Conservation (phyloP, 2,329 filamentous ascomycete species). For the Ceratocystiopsis brevicomis region DNA sequence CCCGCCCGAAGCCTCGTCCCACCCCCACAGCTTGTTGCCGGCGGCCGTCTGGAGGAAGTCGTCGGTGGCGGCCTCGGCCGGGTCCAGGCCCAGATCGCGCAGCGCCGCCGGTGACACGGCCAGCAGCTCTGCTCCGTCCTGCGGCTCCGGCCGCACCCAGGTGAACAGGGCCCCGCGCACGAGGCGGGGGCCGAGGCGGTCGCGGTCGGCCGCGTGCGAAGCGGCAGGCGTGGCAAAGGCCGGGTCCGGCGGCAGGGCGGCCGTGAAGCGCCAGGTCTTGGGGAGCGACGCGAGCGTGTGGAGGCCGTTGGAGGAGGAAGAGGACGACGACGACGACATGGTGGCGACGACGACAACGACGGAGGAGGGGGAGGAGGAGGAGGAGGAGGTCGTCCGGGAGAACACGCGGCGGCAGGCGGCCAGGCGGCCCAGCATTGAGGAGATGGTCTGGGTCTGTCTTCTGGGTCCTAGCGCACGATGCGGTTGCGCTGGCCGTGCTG, state of each 20-base stretch:
- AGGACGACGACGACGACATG: neutral
- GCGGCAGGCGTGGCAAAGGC: slow-evolving; percentile 60
- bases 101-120: slow-evolving; percentile 64
- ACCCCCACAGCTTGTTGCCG: slow-evolving; percentile 67
- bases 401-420: neutral
- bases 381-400: neutral
- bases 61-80: slow-evolving; percentile 47
- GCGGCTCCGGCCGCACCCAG: slow-evolving; percentile 65
- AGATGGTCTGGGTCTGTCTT: too few species aligned
- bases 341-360: neutral
- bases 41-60: slow-evolving; percentile 63
- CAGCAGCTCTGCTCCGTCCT: slow-evolving; percentile 58
- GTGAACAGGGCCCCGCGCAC: slow-evolving; percentile 78
- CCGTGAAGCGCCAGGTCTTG: slow-evolving; percentile 46
- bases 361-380: too few species aligned
- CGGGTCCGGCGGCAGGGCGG: slow-evolving; percentile 55
- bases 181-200: slow-evolving; percentile 57
- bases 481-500: too few species aligned
- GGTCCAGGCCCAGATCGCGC: slow-evolving; percentile 57
- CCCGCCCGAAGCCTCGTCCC: slow-evolving; percentile 27
- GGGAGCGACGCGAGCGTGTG: slow-evolving; percentile 34
- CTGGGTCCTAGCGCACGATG: too few species aligned
- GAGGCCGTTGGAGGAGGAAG: slow-evolving; percentile 9
- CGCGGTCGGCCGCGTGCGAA: slow-evolving; percentile 65
- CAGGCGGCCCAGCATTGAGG: too few species aligned